Base-by-base conservation (phyloP, 2,329 filamentous ascomycete genomes). In the Penicillium thymicola region DNA sequence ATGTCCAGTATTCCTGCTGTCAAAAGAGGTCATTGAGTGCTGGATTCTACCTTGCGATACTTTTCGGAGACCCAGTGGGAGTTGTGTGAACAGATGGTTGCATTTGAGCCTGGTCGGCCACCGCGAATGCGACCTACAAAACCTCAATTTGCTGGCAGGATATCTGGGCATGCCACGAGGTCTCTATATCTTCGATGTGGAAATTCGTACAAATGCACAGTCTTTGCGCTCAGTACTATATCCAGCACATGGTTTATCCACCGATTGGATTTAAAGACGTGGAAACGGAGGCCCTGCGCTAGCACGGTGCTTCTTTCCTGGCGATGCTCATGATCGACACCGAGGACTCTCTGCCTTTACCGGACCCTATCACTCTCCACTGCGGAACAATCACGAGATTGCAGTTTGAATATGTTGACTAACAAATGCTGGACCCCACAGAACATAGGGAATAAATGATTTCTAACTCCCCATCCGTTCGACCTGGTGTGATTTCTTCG, bases 381-480 rank as follows among this genome's bases (percentile, higher is more conserved):
- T 47, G 30, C 47, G 27, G 37, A 23, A 32, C 2, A 36, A 27
- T 36, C 41, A 40, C 23, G 41, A 50, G 16, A 38, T 54, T 51
- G 42, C 30, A 27, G 25, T 34, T 28, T 5, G 34, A 51, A 37
- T 16, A 54, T 36, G 13, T 51, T 53, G 18, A 56, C 63, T 65
- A 61, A 64, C 51, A 16, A 28, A 47, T 60, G 16, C 30, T 43
- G 41, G 18, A 51, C 36, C 36, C 45, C 43, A 36, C 49, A 64
- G 61, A 62, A 34, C 28, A 51, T 47, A 60, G 59, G 52, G 51
- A 61, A 66, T 66, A 66, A 65, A 66, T 66, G 64, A 65, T 66
- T 65, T 63, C 58, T 51, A 55, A 54, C 44, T 61, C 48, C 43
- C 53, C 57, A 36, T 56, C 55, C 60, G 58, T 58, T 55, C 63